Percentiles rank a stretch among this genome's conserved stretches.
phyloP scores from a whole-genome alignment of 306 rosid genomes.

The Quillaja saponaria region DNA sequence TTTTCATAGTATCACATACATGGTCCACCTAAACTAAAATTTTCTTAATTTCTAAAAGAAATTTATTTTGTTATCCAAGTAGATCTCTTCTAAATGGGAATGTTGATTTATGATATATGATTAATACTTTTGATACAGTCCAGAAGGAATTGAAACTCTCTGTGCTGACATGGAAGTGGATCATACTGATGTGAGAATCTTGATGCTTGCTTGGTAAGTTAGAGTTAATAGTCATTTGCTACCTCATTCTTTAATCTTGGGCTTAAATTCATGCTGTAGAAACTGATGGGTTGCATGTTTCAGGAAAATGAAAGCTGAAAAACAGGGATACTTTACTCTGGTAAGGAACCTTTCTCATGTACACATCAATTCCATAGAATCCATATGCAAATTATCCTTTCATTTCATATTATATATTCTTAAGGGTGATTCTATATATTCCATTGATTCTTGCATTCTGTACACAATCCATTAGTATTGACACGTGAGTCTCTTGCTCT shows the following conservation, averaged over 20 bases:
- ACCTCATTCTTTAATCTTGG: constrained; percentile 26
- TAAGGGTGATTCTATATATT: too few relatives aligned
- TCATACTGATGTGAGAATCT: constrained; percentile 89
- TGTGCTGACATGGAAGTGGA: constrained; percentile 90
- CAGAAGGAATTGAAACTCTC: constrained; percentile 93
- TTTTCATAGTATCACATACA: not conserved
- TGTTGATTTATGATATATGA: constrained; percentile 15
- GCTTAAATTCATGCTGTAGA: constrained; percentile 28
- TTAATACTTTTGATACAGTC: constrained; percentile 60
- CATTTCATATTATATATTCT: too few relatives aligned
- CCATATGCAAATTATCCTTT: too few relatives aligned
- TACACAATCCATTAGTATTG: too few relatives aligned
- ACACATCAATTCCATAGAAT: constrained; percentile 18
- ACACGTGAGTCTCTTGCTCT: too few relatives aligned
- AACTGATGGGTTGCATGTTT: constrained; percentile 45
- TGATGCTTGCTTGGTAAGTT: constrained; percentile 98
- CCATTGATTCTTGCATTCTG: too few relatives aligned
- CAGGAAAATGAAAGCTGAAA: constrained; percentile 97
- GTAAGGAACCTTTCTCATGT: constrained; percentile 46
- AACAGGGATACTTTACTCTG: constrained; percentile 93
- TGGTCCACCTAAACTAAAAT: not conserved
- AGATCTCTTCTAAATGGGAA: constrained; percentile 16
- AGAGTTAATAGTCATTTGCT: constrained; percentile 16
- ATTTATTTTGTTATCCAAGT: not conserved
- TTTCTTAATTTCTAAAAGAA: constrained; percentile 6